These are phyloP conservation scores for Pythium rhizo-oryzae DNA, from an alignment of 352 stramenopile genomes.

Conservation along the genomic window DNA sequence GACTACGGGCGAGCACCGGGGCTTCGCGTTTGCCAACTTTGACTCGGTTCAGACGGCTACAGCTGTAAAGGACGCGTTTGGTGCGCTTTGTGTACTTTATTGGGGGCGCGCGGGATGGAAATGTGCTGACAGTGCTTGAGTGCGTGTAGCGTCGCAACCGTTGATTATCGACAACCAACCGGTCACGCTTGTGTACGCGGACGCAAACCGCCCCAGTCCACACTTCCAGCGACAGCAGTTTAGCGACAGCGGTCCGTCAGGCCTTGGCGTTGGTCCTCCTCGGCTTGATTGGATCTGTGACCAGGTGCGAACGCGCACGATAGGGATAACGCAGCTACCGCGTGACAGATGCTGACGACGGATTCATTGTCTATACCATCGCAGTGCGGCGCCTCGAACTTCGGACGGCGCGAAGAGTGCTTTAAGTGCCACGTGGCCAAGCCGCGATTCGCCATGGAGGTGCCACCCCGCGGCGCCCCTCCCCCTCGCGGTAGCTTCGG, in stretches of 20 bases:
- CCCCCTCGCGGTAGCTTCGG: neutral
- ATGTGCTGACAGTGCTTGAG: neutral
- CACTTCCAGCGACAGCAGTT: conserved; percentile 9
- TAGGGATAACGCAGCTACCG: too few species aligned
- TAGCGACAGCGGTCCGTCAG: neutral
- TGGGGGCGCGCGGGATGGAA: neutral
- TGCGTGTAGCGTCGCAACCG: conserved; percentile 45
- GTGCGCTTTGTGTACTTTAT: conserved; percentile 29
- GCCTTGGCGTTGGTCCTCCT: conserved; percentile 18
- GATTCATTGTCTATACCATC: too few species aligned
- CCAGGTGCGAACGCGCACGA: conserved; percentile 38
- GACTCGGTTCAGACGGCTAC: conserved; percentile 51
- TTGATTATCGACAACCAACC: conserved; percentile 53
- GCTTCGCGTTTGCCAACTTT: conserved; percentile 86
- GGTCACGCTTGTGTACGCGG: conserved; percentile 29
- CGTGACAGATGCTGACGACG: too few species aligned
- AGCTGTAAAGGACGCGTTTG: conserved; percentile 58
- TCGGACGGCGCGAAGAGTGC: conserved; percentile 56
- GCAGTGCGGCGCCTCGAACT: conserved; percentile 85
- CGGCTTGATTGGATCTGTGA: conserved; percentile 76
- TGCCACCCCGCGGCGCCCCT: neutral
- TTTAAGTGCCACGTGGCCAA: conserved; percentile 67
- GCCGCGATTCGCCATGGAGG: conserved; percentile 30
- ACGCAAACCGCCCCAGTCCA: conserved; percentile 20
- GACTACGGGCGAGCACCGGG: conserved; percentile 63